Evolutionary conservation across 179 eudicot species (phyloP).

Genomic region (Beta macrorhiza): DNA sequence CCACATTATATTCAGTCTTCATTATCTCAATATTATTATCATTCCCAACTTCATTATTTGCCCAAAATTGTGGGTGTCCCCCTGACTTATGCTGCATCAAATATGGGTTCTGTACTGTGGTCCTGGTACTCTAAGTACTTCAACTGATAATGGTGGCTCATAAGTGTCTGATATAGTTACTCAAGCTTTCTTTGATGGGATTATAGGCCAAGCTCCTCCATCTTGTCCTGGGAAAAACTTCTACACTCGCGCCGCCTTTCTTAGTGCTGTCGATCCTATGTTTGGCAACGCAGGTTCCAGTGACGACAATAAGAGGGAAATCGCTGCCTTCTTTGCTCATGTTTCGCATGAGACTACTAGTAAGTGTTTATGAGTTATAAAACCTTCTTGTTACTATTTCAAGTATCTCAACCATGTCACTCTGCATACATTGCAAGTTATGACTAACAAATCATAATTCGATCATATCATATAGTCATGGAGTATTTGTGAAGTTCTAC

Average conservation of each 20-base stretch:
- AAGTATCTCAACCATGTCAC: too few species aligned
- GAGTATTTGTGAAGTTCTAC: too few species aligned
- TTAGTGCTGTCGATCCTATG: conserved; percentile 26
- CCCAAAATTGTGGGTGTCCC: too few species aligned
- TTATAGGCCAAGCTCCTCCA: conserved; percentile 26
- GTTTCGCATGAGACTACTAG: conserved; percentile 41
- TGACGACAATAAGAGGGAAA: conserved; percentile 34
- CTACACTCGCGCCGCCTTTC: conserved; percentile 31
- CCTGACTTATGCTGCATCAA: too few species aligned
- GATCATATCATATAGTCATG: too few species aligned
- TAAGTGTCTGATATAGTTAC: conserved; percentile 28
- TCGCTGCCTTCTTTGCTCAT: conserved; percentile 44
- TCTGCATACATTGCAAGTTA: too few species aligned
- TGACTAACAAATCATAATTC: too few species aligned
- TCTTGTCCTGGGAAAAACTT: conserved; percentile 37
- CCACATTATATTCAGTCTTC: too few species aligned
- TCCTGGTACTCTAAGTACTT: not conserved
- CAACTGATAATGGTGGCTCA: conserved; percentile 12
- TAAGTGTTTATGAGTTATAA: conserved; percentile 11
- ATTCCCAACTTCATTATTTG: too few species aligned
- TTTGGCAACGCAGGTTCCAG: conserved; percentile 36
- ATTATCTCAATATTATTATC: too few species aligned
- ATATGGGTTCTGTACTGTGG: too few species aligned
- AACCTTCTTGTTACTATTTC: too few species aligned
- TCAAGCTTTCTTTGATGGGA: conserved; percentile 33